Base-by-base conservation (phyloP, 2,329 filamentous ascomycete genomes). In the Fusarium acutatum region DNA sequence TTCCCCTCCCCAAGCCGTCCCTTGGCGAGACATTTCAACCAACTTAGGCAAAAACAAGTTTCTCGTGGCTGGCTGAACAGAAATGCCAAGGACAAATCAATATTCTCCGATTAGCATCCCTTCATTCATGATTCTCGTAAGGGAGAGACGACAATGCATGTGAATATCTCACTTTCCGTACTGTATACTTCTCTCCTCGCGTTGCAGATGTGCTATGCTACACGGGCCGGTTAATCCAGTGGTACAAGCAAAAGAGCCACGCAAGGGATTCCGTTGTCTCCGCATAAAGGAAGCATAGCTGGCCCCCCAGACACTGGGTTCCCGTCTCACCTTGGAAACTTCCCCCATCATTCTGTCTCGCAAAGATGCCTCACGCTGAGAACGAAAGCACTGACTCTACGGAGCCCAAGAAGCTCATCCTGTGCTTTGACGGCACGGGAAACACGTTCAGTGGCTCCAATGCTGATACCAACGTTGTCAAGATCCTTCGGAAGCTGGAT, bases 381-480 rank as follows among this genome's bases (percentile, higher is more conserved):
- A 60, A 18, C 20, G 58, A 75, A 41, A 43, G 24, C 18, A 20
- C 38, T 14, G 66, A 75, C 0, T 10, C 66, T 43, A 20, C 52
- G 3, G 78, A 79, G 68, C 76, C 79, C 2, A 83, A 81, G 74
- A 85, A 85, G 71, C 81, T 87, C 22, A 77, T 87, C 10, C 79
- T 87, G 20, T 87, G 84, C 75, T 87, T 87, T 54, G 85, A 87
- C 64, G 85, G 85, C 37, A 87, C 85, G 4, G 85, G 85, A 8
- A 86, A 86, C 68, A 81, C 80, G 0, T 86, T 86, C 69, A 84
- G 77, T 15, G 84, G 85, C 13, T 83, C 83, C 47, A 83, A 85
- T 65, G 80, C 83, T 9, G 87, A 89, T 74, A 88, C 86, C 22
- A 89, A 89, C 60, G 85, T 89, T 6, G 84, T 88, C 59, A 88